A percentile compares a stretch with the other conserved stretches of the same genome.
Evolutionary conservation across 208 protist genomes (phyloP).

Genomic region (Trypanosoma brucei): DNA sequence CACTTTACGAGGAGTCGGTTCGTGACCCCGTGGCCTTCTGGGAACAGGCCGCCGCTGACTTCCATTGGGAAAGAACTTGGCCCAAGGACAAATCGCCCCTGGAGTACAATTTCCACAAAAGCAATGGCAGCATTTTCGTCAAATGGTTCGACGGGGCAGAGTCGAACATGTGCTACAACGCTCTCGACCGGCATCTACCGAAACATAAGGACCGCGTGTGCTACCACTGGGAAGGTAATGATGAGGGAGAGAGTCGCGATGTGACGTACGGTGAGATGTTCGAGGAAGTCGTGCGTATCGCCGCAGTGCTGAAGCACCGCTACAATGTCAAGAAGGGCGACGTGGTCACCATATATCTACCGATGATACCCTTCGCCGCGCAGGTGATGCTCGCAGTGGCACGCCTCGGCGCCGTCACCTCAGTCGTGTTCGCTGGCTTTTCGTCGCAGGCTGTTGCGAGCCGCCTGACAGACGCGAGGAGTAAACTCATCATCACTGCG

Average conservation of each 20-base stretch:
- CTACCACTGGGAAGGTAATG: slow-evolving; percentile 89
- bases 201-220: slow-evolving; percentile 66
- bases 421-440: slow-evolving; percentile 86
- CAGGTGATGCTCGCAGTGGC: slow-evolving; percentile 96
- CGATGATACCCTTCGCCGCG: slow-evolving; percentile 91
- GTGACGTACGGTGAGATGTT: slow-evolving; percentile 89
- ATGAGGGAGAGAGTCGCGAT: slow-evolving; percentile 29
- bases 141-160: slow-evolving; percentile 82
- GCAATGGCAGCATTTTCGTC: slow-evolving; percentile 49
- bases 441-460: slow-evolving; percentile 49
- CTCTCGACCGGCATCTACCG: slow-evolving; percentile 77
- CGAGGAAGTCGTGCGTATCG: slow-evolving; percentile 75
- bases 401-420: slow-evolving; percentile 93
- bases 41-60: slow-evolving; percentile 56
- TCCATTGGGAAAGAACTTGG: slow-evolving; percentile 70
- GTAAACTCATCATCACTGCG: slow-evolving; percentile 76
- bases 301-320: slow-evolving; percentile 83
- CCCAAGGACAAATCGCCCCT: slow-evolving; percentile 43
- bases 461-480: slow-evolving; percentile 53
- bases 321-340: slow-evolving; percentile 92
- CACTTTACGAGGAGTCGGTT: slow-evolving; percentile 66
- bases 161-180: slow-evolving; percentile 90
- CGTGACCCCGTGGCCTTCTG: slow-evolving; percentile 64
- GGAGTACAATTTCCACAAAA: slow-evolving; percentile 77
- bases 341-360: slow-evolving; percentile 95